phyloP scores from a whole-genome alignment of 495 filamentous ascomycete genomes.

The Trichoderma orchidacearum region DNA sequence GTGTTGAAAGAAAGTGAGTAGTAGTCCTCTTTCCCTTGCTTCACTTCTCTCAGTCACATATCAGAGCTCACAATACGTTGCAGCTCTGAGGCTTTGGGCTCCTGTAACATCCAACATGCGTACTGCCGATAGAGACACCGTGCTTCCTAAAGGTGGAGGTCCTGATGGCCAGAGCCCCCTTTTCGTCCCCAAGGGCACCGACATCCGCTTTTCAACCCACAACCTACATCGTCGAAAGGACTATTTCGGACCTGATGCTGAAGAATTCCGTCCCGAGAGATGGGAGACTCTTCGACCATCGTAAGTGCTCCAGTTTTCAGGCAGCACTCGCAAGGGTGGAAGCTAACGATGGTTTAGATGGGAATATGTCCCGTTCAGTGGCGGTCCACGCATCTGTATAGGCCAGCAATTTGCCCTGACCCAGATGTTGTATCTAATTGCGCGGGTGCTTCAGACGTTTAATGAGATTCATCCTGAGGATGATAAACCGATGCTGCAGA shows the following conservation, averaged over 20 bases:
- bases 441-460: constrained; percentile 47
- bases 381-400: constrained; percentile 49
- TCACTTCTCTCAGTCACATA: no score
- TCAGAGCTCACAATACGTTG: not conserved
- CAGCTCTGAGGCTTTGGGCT: constrained; percentile 43
- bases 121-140: constrained; percentile 32
- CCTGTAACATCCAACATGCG: constrained; percentile 43
- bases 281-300: constrained; percentile 20
- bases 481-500: constrained; percentile 17
- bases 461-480: constrained; percentile 36
- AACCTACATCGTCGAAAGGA: constrained; percentile 27
- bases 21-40: not conserved
- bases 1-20: constrained; percentile 29
- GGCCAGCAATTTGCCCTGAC: constrained; percentile 46
- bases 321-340: not conserved
- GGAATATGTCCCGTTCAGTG: constrained; percentile 51
- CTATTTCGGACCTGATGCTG: constrained; percentile 29
- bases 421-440: constrained; percentile 42
- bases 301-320: constrained; percentile 1
- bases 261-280: constrained; percentile 31
- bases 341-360: constrained; percentile 21
- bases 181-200: constrained; percentile 27
- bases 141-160: constrained; percentile 36
- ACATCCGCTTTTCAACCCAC: constrained; percentile 31
- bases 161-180: constrained; percentile 31